These are phyloP conservation scores for Alnus rubra DNA, from an alignment of 306 rosid genomes.

Conservation along the genomic window DNA sequence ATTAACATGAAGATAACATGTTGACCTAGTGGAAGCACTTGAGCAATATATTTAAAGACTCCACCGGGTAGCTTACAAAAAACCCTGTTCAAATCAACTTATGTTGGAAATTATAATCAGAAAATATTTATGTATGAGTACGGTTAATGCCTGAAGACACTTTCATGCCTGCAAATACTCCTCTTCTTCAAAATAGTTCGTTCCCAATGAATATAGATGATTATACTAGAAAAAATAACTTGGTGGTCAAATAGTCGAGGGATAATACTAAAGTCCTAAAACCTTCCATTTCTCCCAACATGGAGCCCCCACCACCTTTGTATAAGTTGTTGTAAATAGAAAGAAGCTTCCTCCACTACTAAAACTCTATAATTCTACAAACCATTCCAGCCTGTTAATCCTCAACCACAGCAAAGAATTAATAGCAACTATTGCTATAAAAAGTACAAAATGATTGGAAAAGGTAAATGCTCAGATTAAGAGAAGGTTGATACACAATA, in stretches of 20 bases:
- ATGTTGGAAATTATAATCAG: neutral
- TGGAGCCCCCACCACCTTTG: neutral
- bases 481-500: neutral
- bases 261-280: neutral
- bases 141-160: neutral
- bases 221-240: neutral
- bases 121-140: neutral
- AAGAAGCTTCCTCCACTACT: neutral
- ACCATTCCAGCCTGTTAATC: neutral
- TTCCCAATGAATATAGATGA: neutral
- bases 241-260: too few species aligned
- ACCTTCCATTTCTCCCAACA: neutral
- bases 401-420: neutral
- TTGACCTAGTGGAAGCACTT: neutral
- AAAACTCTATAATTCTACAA: neutral
- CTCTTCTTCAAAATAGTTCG: neutral
- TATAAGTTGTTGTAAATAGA: neutral
- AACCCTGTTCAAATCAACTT: neutral
- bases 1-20: neutral
- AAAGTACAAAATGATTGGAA: neutral
- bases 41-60: neutral
- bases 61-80: neutral
- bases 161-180: neutral
- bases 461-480: neutral
- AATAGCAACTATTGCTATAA: neutral